phyloP scores from a whole-genome alignment of 2,329 filamentous ascomycete genomes.

The Cyphellophora attinorum region DNA sequence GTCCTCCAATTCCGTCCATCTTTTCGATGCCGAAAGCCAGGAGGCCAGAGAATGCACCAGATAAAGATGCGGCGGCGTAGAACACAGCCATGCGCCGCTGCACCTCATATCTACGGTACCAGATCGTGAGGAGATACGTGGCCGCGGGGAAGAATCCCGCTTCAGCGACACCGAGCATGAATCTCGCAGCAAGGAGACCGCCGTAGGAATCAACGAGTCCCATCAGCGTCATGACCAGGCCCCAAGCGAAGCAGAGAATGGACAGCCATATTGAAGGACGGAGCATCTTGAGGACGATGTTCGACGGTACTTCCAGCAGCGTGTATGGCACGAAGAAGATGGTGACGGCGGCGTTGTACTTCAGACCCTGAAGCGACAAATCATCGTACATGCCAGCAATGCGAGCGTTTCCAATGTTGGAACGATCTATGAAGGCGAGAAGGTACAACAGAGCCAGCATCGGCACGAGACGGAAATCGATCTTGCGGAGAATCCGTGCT shows the following conservation, averaged over 20 bases:
- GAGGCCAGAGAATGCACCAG: conserved; percentile 38
- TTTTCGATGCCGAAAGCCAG: conserved; percentile 40
- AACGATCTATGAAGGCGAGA: conserved; percentile 23
- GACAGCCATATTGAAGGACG: conserved; percentile 45
- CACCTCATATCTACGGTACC: conserved; percentile 23
- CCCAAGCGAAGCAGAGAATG: conserved; percentile 36
- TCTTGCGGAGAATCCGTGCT: conserved; percentile 3
- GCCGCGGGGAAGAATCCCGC: conserved; percentile 9
- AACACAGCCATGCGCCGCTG: conserved; percentile 22
- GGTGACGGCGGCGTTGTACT: conserved; percentile 29
- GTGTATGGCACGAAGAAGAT: conserved; percentile 33
- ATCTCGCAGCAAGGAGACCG: conserved; percentile 40
- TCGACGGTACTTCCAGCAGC: conserved; percentile 31
- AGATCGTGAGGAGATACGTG: conserved; percentile 28
- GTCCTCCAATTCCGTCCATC: conserved; percentile 34
- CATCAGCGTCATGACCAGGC: conserved; percentile 32
- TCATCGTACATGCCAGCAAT: conserved; percentile 21
- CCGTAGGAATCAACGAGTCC: conserved; percentile 43
- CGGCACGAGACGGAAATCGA: conserved; percentile 9
- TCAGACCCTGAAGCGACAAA: conserved; percentile 19
- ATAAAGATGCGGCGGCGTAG: conserved; percentile 21
- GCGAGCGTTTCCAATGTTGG: conserved; percentile 31
- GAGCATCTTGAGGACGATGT: conserved; percentile 33
- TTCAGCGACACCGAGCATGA: conserved; percentile 41
- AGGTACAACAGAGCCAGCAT: conserved; percentile 7